phyloP scores from a whole-genome alignment of 345 rosid genomes.

The Eucalyptus rudis region DNA sequence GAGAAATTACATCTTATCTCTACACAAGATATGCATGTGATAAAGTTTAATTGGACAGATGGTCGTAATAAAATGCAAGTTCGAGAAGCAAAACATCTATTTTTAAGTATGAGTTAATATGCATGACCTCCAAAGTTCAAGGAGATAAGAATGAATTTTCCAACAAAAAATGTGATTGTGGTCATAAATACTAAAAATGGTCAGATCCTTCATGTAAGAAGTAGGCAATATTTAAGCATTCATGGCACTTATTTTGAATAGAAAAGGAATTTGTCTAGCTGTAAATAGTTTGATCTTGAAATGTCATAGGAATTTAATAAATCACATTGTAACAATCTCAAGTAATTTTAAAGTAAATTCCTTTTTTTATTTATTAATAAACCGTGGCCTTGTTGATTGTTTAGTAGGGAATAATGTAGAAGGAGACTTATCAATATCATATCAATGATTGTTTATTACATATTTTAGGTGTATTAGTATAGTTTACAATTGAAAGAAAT shows the following conservation, averaged over 20 bases:
- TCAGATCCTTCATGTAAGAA: not conserved
- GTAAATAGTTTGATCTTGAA: not conserved
- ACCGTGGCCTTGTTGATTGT: not conserved
- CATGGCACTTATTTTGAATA: not conserved
- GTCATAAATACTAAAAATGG: not conserved
- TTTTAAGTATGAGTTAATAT: not conserved
- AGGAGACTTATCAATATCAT: not conserved
- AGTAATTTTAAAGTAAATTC: not conserved
- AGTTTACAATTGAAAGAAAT: not conserved
- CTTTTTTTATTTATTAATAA: not conserved
- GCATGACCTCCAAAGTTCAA: not conserved
- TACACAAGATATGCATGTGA: not conserved
- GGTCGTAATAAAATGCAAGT: not conserved
- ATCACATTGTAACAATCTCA: not conserved
- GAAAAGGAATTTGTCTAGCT: not conserved
- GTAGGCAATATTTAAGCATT: not conserved
- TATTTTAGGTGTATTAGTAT: not conserved
- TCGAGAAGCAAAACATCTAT: not conserved
- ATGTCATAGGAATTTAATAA: not conserved
- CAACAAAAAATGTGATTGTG: not conserved
- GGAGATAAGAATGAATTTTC: not conserved
- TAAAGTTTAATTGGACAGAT: not conserved
- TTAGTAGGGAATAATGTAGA: not conserved
- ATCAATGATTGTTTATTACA: not conserved
- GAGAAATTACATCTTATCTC: not conserved